phyloP scores from a whole-genome alignment of 208 protist genomes.

The Porcisia hertigi region DNA sequence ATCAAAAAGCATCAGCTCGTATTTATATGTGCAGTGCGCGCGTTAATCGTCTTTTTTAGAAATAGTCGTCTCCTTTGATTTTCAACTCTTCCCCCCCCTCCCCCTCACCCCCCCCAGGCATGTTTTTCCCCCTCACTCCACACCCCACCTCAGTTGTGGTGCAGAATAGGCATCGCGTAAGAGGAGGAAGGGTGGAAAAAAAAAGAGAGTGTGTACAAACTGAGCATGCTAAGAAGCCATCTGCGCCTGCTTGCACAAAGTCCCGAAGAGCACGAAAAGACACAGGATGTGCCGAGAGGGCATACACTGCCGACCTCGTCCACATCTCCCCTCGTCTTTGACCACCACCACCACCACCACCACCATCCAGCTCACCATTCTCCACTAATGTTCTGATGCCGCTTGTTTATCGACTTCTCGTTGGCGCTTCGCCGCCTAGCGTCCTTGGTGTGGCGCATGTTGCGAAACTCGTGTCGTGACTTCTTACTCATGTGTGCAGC shows the following conservation, averaged over 20 bases:
- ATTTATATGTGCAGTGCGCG: not conserved
- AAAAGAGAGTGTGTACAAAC: not conserved
- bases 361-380: conserved; percentile 54
- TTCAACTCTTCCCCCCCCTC: no score
- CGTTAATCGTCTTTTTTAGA: not conserved
- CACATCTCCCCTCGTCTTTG: no score
- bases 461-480: conserved; percentile 70
- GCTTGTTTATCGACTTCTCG: conserved; percentile 46
- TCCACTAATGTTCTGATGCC: conserved; percentile 86
- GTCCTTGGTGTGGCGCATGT: conserved; percentile 77
- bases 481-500: conserved; percentile 92
- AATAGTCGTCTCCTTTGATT: not conserved
- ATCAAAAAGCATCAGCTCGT: no score
- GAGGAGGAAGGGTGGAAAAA: not conserved
- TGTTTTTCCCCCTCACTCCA: no score
- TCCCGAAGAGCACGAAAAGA: not conserved
- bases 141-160: no score
- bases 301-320: not conserved
- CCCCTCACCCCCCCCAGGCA: no score
- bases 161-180: no score
- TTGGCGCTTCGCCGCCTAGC: conserved; percentile 49
- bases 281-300: not conserved
- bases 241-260: not conserved
- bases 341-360: not conserved
- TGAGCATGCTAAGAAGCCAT: not conserved